Evolutionary conservation across 2,329 filamentous ascomycete species (phyloP).

Genomic region (Fonsecaea pedrosoi): DNA sequence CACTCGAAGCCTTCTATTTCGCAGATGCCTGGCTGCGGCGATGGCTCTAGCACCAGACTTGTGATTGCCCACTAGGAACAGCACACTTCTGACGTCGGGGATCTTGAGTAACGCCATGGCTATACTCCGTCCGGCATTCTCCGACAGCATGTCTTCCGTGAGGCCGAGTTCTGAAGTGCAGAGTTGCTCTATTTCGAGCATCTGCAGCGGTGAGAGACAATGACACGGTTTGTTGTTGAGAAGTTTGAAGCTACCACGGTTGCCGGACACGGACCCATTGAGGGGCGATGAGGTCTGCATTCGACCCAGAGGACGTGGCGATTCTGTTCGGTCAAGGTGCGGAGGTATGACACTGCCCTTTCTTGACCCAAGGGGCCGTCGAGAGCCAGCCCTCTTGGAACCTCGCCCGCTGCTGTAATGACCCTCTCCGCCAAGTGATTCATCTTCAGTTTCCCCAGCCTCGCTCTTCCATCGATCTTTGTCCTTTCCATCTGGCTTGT

Average conservation of each 20-base stretch:
- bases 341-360: conserved; percentile 52
- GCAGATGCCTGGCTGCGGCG: conserved; percentile 83
- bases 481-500: conserved; percentile 56
- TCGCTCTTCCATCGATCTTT: conserved; percentile 71
- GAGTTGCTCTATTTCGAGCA: conserved; percentile 91
- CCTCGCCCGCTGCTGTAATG: conserved; percentile 55
- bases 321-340: conserved; percentile 44
- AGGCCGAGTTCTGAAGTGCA: conserved; percentile 86
- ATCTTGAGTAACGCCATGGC: conserved; percentile 80
- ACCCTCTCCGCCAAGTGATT: conserved; percentile 47
- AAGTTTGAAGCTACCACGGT: conserved; percentile 55
- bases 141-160: conserved; percentile 86
- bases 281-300: conserved; percentile 51
- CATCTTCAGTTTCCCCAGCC: conserved; percentile 66
- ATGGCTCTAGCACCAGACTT: conserved; percentile 84
- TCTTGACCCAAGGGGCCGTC: conserved; percentile 48
- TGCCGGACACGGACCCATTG: conserved; percentile 43
- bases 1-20: conserved; percentile 80
- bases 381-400: conserved; percentile 52
- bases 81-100: conserved; percentile 50
- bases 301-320: conserved; percentile 36
- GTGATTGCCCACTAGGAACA: conserved; percentile 95
- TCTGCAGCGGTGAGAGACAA: conserved; percentile 73
- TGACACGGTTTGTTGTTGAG: conserved; percentile 63
- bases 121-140: conserved; percentile 87